phyloP scores from a whole-genome alignment of 2,329 filamentous ascomycete genomes.

The Sphaerulina populicola region DNA sequence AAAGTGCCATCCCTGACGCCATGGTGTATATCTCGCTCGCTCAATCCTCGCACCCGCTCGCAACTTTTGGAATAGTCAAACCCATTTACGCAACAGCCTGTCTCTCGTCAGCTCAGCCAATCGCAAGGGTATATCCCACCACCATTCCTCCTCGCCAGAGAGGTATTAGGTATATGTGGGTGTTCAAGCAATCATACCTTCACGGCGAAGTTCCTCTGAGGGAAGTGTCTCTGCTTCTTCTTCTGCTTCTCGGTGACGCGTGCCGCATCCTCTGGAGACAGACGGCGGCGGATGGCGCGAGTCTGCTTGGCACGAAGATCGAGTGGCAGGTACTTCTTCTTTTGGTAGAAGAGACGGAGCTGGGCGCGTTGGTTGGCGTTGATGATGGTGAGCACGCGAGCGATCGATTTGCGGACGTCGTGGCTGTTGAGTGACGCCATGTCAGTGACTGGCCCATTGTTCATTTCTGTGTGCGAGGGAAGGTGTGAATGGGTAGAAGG shows the following conservation, averaged over 20 bases:
- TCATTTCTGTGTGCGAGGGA: constrained; percentile 1
- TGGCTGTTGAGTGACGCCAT: constrained; percentile 51
- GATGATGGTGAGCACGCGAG: constrained; percentile 97
- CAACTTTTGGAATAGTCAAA: neutral
- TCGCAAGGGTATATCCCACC: constrained; percentile 4
- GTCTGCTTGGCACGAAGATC: constrained; percentile 98
- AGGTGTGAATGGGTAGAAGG: too few species aligned
- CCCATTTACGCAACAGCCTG: constrained; percentile 5
- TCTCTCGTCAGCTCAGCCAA: neutral
- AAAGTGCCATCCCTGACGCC: constrained; percentile 2
- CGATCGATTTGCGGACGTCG: constrained; percentile 99
- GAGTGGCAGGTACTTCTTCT: constrained; percentile 98
- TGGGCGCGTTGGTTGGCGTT: constrained; percentile 98
- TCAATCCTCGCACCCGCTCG: neutral
- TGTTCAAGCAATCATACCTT: constrained; percentile 56
- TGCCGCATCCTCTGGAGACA: constrained; percentile 83
- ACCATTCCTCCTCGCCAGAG: constrained; percentile 11
- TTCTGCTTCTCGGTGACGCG: constrained; percentile 85
- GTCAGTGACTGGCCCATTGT: constrained; percentile 2
- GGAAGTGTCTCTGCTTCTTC: constrained; percentile 95
- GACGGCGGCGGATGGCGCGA: constrained; percentile 89
- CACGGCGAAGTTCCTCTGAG: constrained; percentile 96
- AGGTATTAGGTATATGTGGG: constrained; percentile 12
- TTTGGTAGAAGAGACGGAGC: constrained; percentile 98
- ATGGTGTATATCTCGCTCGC: neutral